Base-by-base conservation (phyloP, 2,329 filamentous ascomycete species). In the Verticillium nubilum region DNA sequence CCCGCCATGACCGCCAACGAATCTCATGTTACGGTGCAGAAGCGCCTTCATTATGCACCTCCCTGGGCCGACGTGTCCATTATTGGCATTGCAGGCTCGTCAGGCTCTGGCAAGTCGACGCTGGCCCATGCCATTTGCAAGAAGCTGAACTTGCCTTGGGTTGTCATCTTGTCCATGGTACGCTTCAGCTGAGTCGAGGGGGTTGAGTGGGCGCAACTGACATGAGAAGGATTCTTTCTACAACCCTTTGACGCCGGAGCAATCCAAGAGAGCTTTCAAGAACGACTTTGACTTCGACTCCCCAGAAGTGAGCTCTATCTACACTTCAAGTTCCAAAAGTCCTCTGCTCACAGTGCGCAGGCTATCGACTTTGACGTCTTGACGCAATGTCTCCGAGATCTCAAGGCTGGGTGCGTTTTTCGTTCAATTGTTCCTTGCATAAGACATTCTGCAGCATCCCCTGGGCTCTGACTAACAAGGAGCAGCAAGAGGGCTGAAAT, bases 241-340 rank as follows among this genome's bases (percentile, higher is more conserved):
- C 78, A 98, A 97, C 76, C 89, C 88, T 19, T 78, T 99, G 66
- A 89, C 86, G 19, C 81, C 87, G 2, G 92, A 93, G 69, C 82
- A 95, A 70, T 94, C 91, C 57, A 85, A 80, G 64, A 83, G 86
- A 67, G 95, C 95, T 0, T 97, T 97, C 74, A 78, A 78, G 61
- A 97, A 97, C 70, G 92, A 98, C 71, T 97, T 91, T 74, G 95
- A 99, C 71, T 97, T 99, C 76, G 95, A 99, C 73, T 88, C 93
- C 9, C 95, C 95, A 15, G 86, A 93, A 65, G 83, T 67, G 72
- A 61, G 54, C 29, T 55, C 42, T 19, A 12, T 50, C 17, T 19
- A 13, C n/a, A 28, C 26, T 29, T 3, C 26, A 13, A 52, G 13
- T 54, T 9, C 52, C 25, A 25, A 25, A 57, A n/a, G n/a, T n/a